Percentiles rank a stretch among this genome's conserved stretches.
Evolutionary conservation across 306 rosid species (phyloP).

Genomic region (Rosa persica): DNA sequence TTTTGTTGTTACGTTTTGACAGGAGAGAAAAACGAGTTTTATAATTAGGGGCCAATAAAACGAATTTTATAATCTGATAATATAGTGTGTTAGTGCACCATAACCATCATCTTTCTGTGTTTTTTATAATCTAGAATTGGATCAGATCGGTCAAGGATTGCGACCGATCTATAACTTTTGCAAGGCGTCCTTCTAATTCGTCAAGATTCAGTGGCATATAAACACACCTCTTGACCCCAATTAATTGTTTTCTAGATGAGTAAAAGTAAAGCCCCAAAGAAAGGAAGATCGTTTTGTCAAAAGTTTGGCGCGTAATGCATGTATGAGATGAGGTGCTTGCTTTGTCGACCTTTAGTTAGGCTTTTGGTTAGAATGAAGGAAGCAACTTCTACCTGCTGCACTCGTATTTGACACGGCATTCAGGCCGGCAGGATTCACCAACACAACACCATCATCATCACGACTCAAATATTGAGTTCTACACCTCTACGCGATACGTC

Average conservation of each 20-base stretch:
- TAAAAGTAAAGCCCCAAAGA: neutral
- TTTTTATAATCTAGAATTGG: neutral
- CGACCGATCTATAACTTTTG: conserved; percentile 13
- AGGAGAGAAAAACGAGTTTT: neutral
- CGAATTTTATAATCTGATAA: neutral
- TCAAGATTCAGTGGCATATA: neutral
- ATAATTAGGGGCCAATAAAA: neutral
- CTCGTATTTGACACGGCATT: conserved; percentile 1
- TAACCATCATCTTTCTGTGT: neutral
- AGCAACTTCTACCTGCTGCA: neutral
- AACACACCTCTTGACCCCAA: neutral
- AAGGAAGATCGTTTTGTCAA: neutral
- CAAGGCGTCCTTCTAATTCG: neutral
- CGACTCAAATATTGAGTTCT: neutral
- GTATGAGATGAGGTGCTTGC: neutral
- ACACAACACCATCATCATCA: neutral
- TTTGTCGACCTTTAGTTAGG: neutral
- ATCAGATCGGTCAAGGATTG: conserved; percentile 27
- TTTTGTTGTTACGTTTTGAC: neutral
- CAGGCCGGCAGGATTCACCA: neutral
- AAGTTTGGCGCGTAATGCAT: neutral
- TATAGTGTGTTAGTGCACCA: conserved; percentile 28
- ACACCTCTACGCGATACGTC: too few species aligned
- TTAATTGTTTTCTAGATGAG: neutral
- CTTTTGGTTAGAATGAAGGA: neutral